Percentiles rank a stretch among this genome's conserved stretches.
These are phyloP conservation scores for Talaromyces nanjingensis DNA, from an alignment of 495 filamentous ascomycete genomes.

Conservation along the genomic window DNA sequence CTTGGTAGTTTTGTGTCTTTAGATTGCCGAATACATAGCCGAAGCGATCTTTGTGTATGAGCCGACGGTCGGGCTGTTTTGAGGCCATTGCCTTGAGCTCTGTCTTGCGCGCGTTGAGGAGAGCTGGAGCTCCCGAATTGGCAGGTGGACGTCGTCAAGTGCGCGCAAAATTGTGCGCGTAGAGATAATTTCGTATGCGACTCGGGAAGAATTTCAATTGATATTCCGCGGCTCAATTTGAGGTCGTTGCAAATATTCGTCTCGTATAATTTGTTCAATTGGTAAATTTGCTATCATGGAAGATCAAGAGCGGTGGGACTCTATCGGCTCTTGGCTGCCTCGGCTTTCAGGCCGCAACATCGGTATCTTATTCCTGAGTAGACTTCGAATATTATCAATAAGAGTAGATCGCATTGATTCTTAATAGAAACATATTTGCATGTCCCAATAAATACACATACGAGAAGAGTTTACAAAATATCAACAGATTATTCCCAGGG, in stretches of 20 bases:
- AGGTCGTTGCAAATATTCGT: neutral
- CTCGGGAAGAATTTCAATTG: neutral
- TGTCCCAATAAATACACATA: too few species aligned
- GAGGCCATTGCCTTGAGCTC: conserved; percentile 2
- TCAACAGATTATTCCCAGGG: neutral
- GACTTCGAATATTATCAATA: too few species aligned
- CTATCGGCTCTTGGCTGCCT: neutral
- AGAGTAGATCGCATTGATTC: too few species aligned
- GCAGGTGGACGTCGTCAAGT: neutral
- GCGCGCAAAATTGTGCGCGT: neutral
- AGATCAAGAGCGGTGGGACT: neutral
- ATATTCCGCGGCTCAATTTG: neutral
- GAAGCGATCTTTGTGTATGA: conserved; percentile 58
- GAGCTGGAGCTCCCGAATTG: neutral
- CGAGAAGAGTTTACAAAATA: neutral
- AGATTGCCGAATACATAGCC: conserved; percentile 46
- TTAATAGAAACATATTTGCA: too few species aligned
- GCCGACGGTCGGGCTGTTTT: conserved; percentile 14
- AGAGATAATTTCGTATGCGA: neutral
- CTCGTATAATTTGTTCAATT: neutral
- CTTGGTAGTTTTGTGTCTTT: conserved; percentile 57
- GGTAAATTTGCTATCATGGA: neutral
- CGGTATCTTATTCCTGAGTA: neutral
- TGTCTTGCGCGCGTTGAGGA: neutral
- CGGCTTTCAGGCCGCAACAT: neutral